Percentiles rank a stretch among this genome's conserved stretches.
These are phyloP conservation scores for Mortierella polycephala DNA, from an alignment of 371 early-diverging fungal genomes.

Conservation along the genomic window DNA sequence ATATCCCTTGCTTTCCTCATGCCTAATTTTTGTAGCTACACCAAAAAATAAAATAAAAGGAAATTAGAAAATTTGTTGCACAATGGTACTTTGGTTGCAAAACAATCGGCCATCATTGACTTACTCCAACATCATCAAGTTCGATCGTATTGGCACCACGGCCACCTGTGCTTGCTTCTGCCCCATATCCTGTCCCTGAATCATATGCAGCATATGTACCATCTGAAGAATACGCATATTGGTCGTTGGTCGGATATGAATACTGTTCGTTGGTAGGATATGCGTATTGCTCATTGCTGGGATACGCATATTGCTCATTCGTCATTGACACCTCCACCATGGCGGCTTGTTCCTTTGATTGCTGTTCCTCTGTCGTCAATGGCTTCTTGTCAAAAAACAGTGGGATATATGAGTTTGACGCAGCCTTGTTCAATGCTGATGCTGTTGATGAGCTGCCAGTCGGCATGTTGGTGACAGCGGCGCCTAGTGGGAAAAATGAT, in stretches of 20 bases:
- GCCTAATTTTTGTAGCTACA: conserved; percentile 59
- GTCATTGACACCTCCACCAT: conserved; percentile 32
- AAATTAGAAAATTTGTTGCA: background rate
- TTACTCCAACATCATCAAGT: conserved; percentile 58
- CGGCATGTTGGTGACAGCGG: conserved; percentile 22
- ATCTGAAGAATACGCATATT: conserved; percentile 35
- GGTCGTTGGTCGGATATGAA: conserved; percentile 36
- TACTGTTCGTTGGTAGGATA: conserved; percentile 41
- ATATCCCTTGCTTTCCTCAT: conserved; percentile 58
- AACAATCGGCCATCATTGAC: conserved; percentile 1
- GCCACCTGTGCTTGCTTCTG: conserved; percentile 2
- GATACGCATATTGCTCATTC: conserved; percentile 50
- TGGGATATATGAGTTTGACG: conserved; percentile 42
- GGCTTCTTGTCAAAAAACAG: conserved; percentile 49
- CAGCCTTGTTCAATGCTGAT: conserved; percentile 17
- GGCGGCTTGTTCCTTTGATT: conserved; percentile 13
- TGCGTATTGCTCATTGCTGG: conserved; percentile 41
- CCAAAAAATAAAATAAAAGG: background rate
- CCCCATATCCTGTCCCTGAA: background rate
- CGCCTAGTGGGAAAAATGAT: conserved; percentile 46
- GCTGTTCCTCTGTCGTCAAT: conserved; percentile 36
- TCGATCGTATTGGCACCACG: conserved; percentile 24
- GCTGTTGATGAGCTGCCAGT: background rate
- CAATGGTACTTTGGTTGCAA: background rate
- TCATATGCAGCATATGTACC: conserved; percentile 26